Evolutionary conservation across 2,329 filamentous ascomycete species (phyloP).

Genomic region (Ceratocystis harringtonii): DNA sequence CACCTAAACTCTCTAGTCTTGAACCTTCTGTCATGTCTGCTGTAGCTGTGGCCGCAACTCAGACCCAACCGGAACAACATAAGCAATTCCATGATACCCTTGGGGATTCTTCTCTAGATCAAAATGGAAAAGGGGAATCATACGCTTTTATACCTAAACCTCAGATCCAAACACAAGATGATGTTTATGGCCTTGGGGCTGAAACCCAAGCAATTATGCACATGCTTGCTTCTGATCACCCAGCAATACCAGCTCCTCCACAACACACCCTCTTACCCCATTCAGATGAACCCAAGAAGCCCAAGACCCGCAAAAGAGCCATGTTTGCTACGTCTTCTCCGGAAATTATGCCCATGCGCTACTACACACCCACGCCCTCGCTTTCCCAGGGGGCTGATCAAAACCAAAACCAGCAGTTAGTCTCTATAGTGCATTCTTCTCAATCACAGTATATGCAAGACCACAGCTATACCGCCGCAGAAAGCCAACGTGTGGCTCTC

Average conservation of each 20-base stretch:
- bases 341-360: constrained; percentile 13
- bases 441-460: neutral
- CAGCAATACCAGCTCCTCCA: neutral
- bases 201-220: constrained; percentile 21
- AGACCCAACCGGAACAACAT: neutral
- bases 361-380: constrained; percentile 13
- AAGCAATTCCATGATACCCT: neutral
- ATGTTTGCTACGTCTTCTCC: constrained; percentile 12
- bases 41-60: neutral
- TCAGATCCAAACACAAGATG: constrained; percentile 9
- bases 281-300: neutral
- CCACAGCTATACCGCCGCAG: constrained; percentile 16
- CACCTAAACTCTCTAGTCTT: neutral
- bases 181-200: constrained; percentile 22
- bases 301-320: constrained; percentile 8
- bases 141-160: neutral
- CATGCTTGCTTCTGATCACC: neutral
- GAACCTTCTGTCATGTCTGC: neutral
- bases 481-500: constrained; percentile 38
- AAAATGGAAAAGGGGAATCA: neutral
- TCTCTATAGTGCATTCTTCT: neutral
- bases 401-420: constrained; percentile 14
- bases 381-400: constrained; percentile 6
- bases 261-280: neutral
- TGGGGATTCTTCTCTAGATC: neutral